These are phyloP conservation scores for Actinomortierella ambigua DNA, from an alignment of 371 early-diverging fungal species.

Conservation along the genomic window DNA sequence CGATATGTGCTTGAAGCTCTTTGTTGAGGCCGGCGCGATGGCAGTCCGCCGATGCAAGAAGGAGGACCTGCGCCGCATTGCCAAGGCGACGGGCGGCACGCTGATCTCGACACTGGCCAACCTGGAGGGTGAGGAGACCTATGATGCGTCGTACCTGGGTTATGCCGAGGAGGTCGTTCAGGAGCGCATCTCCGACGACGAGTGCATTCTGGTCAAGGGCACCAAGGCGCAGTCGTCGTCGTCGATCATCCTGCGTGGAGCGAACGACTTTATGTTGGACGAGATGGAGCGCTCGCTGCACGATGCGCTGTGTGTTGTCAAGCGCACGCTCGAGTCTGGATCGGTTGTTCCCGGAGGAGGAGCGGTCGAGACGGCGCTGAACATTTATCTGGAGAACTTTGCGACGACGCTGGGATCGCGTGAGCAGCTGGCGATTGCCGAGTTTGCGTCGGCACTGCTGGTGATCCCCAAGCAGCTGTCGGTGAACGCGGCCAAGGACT, in stretches of 20 bases:
- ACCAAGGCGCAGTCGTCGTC: slow-evolving; percentile 90
- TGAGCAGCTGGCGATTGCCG: slow-evolving; percentile 98
- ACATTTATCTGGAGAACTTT: slow-evolving; percentile 98
- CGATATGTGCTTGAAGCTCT: slow-evolving; percentile 97
- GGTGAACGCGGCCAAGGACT: slow-evolving; percentile 98
- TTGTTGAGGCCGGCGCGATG: slow-evolving; percentile 94
- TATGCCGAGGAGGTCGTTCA: slow-evolving; percentile 96
- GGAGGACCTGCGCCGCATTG: slow-evolving; percentile 98
- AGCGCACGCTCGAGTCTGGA: slow-evolving; percentile 97
- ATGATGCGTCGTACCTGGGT: slow-evolving; percentile 92
- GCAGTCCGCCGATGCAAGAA: slow-evolving; percentile 97
- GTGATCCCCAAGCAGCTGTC: slow-evolving; percentile 98
- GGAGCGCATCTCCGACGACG: slow-evolving; percentile 97
- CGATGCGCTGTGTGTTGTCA: slow-evolving; percentile 97
- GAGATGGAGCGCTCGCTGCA: slow-evolving; percentile 99
- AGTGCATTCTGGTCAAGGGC: slow-evolving; percentile 96
- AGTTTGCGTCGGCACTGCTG: slow-evolving; percentile 97
- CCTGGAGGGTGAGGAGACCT: slow-evolving; percentile 97
- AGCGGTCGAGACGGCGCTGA: slow-evolving; percentile 97
- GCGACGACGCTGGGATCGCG: slow-evolving; percentile 85
- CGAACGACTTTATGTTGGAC: slow-evolving; percentile 98
- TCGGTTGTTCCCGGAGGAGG: slow-evolving; percentile 99
- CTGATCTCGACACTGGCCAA: slow-evolving; percentile 97
- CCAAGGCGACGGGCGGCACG: slow-evolving; percentile 95
- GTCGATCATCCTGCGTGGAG: slow-evolving; percentile 98